Percentiles rank a stretch among this genome's conserved stretches.
Conservation (phyloP, 495 filamentous ascomycete genomes). For the Penicillium dipodomyicola region DNA sequence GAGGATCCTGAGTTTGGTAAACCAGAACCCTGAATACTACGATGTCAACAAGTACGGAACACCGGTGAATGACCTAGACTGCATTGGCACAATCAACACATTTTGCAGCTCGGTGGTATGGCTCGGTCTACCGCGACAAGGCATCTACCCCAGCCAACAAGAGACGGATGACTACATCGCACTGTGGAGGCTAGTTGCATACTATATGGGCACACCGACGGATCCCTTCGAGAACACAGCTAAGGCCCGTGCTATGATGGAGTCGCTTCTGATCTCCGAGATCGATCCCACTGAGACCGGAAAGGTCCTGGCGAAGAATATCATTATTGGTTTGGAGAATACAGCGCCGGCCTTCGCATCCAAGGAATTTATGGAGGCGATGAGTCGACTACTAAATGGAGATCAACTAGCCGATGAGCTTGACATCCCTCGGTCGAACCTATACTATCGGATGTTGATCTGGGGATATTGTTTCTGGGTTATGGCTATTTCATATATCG, state of each 20-base stretch:
- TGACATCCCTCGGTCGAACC: constrained; percentile 52
- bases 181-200: constrained; percentile 70
- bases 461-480: constrained; percentile 69
- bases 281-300: constrained; percentile 61
- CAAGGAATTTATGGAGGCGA: constrained; percentile 61
- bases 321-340: constrained; percentile 61
- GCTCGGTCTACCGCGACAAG: constrained; percentile 68
- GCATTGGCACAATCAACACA: constrained; percentile 64
- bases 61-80: constrained; percentile 75
- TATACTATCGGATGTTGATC: constrained; percentile 60
- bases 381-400: constrained; percentile 69
- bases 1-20: constrained; percentile 59
- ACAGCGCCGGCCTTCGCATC: constrained; percentile 63
- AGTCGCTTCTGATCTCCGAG: constrained; percentile 60
- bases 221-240: constrained; percentile 52
- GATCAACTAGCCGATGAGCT: constrained; percentile 57
- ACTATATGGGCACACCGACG: constrained; percentile 68
- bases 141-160: constrained; percentile 59
- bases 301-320: constrained; percentile 66
- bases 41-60: constrained; percentile 56
- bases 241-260: constrained; percentile 60
- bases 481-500: constrained; percentile 50
- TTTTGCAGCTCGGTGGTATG: constrained; percentile 68
- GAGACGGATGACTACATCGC: constrained; percentile 71
- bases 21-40: constrained; percentile 59